Percentiles rank a stretch among this genome's conserved stretches.
Evolutionary conservation across 805 yeast species (phyloP).

Genomic region (Candida peoriensis): DNA sequence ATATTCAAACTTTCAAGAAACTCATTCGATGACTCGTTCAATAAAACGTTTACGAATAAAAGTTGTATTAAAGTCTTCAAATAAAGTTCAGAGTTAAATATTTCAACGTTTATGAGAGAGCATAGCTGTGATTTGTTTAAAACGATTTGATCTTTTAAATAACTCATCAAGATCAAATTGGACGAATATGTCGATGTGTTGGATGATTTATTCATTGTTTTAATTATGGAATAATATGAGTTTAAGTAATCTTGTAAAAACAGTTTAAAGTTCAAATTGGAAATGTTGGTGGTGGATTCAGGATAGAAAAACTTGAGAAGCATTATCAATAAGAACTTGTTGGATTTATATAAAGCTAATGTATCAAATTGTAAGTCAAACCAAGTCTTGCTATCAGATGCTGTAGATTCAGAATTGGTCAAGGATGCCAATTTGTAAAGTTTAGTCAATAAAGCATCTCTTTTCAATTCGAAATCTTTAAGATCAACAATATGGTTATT

Average conservation of each 20-base stretch:
- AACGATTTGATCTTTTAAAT: slow-evolving; percentile 10
- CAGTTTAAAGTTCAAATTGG: slow-evolving; percentile 3
- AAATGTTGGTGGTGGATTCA: too few relatives aligned
- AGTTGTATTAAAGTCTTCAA: slow-evolving; percentile 17
- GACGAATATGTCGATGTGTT: slow-evolving; percentile 21
- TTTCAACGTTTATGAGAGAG: slow-evolving; percentile 16
- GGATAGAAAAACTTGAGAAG: slow-evolving; percentile 16
- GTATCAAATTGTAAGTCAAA: slow-evolving; percentile 15
- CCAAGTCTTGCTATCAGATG: slow-evolving; percentile 12
- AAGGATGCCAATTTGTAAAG: slow-evolving; percentile 9
- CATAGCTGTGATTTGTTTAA: slow-evolving; percentile 20
- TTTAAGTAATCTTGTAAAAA: slow-evolving; percentile 18
- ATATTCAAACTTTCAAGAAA: slow-evolving; percentile 9
- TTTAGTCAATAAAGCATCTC: too few relatives aligned
- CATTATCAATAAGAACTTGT: slow-evolving; percentile 16
- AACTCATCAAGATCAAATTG: slow-evolving; percentile 7
- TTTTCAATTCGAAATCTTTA: too few relatives aligned
- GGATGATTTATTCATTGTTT: slow-evolving; percentile 15
- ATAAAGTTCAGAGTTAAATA: slow-evolving; percentile 21
- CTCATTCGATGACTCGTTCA: slow-evolving; percentile 16
- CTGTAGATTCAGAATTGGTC: slow-evolving; percentile 7
- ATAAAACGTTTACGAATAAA: slow-evolving; percentile 15
- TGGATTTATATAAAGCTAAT: slow-evolving; percentile 11
- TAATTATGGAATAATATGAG: slow-evolving; percentile 22
- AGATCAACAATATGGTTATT: too few relatives aligned